Evolutionary conservation across 2,329 filamentous ascomycete species (phyloP), one percentile per base, ranked within the genome.

Genomic region (Cercospora beticola): DNA sequence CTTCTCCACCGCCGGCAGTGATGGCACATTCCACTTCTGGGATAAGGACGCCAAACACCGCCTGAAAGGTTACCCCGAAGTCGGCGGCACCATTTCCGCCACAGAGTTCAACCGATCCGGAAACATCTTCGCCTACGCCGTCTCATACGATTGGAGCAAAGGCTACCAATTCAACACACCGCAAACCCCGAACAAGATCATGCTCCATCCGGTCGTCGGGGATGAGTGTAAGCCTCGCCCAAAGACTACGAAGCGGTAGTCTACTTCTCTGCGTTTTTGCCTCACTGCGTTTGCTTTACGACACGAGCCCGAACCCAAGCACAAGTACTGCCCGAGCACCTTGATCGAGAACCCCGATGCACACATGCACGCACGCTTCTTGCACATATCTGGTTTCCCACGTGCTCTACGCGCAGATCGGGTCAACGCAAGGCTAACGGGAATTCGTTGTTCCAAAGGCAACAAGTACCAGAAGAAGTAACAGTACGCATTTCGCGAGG

Each of bases 81-180:
- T 84, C 40, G 83, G 83, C 68, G 94, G 94, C 67, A 92, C 91
- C 76, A 99, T 99, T 82, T 91, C 91, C 7, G 87, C 92, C 26
- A 97, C 94, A 1, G 92, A 89, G n/a, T 99, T 99, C 85, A 97
- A 94, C 83, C 88, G 89, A 75, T 90, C 86, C 67, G 95, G 95
- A 63, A 90, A 79, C 72, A 84, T 85, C 71, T 85, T 85, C 70
- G 83, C 83, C 8, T 85, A 85, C 68, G 93, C 94, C 28, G 88
- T 97, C 59, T 93, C 93, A 79, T 99, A 99, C 80, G 95, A 99
- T 83, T 99, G 95, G 95, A 93, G 91, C 83, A 98, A 99, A 84
- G 95, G 95, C 16, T 97, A 94, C 82, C 88, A 91, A 72, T 88
- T 85, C 73, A 98, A 98, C 82, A 95, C 85, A 28, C 88, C 89